phyloP scores from a whole-genome alignment of 495 filamentous ascomycete genomes.

The Penicillium psychrofluorescens region DNA sequence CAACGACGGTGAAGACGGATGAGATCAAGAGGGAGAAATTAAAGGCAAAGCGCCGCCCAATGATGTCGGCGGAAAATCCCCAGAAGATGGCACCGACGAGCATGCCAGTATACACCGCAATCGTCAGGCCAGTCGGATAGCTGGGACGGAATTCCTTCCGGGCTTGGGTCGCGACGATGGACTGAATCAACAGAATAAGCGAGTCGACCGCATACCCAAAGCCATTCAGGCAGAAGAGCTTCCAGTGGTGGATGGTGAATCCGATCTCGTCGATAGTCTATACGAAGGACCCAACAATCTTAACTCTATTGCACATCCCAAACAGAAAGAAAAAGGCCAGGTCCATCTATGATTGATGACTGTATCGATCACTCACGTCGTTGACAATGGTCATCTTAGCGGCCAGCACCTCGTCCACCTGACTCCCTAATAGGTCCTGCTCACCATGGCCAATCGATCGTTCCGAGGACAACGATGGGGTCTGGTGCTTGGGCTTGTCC shows the following conservation, averaged over 20 bases:
- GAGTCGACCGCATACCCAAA: constrained; percentile 69
- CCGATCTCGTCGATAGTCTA: constrained; percentile 70
- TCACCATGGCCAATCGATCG: constrained; percentile 24
- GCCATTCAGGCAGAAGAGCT: constrained; percentile 59
- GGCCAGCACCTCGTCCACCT: constrained; percentile 54
- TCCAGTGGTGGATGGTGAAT: constrained; percentile 60
- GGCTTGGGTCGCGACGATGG: constrained; percentile 52
- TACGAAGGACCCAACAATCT: neutral
- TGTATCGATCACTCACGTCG: constrained; percentile 40
- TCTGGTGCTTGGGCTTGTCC: constrained; percentile 1
- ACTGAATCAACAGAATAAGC: constrained; percentile 58
- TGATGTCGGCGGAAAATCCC: constrained; percentile 47
- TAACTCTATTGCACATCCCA: too few species aligned
- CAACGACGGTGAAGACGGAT: constrained; percentile 41
- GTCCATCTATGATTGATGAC: too few species aligned
- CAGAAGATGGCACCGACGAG: constrained; percentile 48
- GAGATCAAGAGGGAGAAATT: constrained; percentile 43
- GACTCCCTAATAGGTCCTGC: constrained; percentile 44
- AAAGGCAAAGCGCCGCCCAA: constrained; percentile 47
- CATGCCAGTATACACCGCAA: constrained; percentile 52
- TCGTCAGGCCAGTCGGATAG: constrained; percentile 46
- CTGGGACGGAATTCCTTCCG: constrained; percentile 49
- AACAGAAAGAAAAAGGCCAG: too few species aligned
- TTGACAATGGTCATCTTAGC: constrained; percentile 66
- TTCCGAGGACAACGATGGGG: constrained; percentile 4